Evolutionary conservation across 352 stramenopile genomes (phyloP), one percentile per base, ranked within the genome.

Genomic region (Globisporangium iwayamae): DNA sequence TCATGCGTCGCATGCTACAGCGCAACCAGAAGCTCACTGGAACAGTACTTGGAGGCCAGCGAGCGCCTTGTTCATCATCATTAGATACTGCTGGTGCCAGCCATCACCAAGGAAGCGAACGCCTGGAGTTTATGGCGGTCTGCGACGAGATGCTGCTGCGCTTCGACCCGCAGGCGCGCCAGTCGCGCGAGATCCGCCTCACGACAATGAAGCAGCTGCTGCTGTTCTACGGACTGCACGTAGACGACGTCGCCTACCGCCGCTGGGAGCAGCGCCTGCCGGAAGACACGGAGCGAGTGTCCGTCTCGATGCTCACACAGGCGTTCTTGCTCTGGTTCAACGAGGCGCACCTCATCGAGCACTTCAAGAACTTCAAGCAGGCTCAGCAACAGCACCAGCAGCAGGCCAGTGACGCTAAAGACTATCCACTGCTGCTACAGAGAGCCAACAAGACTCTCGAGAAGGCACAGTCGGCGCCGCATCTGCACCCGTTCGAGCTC

Each of bases 241-340:
- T 91, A 1, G 65, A 76, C 36, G 67, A 76, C 10, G 62, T 72
- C 16, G 58, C 62, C 10, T 90, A 79, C 67, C 74, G 78, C 28
- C 77, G 71, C 56, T 89, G 79, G 78, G 78, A 93, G 51, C 84
- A 93, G 43, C 70, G 66, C 1, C 30, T 91, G 3, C 56, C 76
- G 0, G 48, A 57, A 9, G 57, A 63, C 6, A 75, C 59, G 13
- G 52, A 70, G 8, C 73, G 70, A 2, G 62, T 89, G 30, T 77
- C 74, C 13, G 55, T 85, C 4, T 66, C 81, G 25, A 30, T 53
- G 32, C 70, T 83, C 62, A 75, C 81, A 28, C 71, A 85, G 50
- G 80, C 69, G 2, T 83, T 81, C 52, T 67, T 59, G 14, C 68
- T 76, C 34, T 90, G 79, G 79, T 89, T 90, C 55, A 70, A 56